Percentiles rank a stretch among this genome's conserved stretches.
These are phyloP conservation scores for Podila verticillata DNA, from an alignment of 192 early-diverging fungal species.

Conservation along the genomic window DNA sequence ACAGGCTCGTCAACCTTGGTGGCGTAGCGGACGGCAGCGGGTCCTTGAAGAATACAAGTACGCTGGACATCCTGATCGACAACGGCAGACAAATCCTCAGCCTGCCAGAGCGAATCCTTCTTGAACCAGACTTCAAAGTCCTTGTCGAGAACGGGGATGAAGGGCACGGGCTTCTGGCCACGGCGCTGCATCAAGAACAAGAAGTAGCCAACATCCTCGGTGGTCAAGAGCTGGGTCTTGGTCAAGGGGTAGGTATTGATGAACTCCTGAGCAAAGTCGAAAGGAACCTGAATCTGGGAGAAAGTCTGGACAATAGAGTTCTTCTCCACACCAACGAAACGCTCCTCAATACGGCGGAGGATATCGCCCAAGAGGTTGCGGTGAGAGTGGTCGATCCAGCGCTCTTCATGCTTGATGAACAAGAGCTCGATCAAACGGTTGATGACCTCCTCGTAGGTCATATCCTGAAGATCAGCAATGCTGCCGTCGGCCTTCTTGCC, in stretches of 20 bases:
- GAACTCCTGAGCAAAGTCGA: slow-evolving; percentile 72
- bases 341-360: slow-evolving; percentile 86
- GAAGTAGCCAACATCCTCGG: slow-evolving; percentile 89
- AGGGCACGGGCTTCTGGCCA: slow-evolving; percentile 89
- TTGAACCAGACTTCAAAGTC: slow-evolving; percentile 91
- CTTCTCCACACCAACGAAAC: slow-evolving; percentile 72
- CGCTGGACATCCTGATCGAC: slow-evolving; percentile 86
- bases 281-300: slow-evolving; percentile 70
- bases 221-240: slow-evolving; percentile 76
- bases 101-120: slow-evolving; percentile 92
- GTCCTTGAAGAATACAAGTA: slow-evolving; percentile 89
- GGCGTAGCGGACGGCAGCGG: slow-evolving; percentile 80
- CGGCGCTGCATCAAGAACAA: slow-evolving; percentile 77
- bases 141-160: slow-evolving; percentile 86
- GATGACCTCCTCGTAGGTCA: slow-evolving; percentile 93
- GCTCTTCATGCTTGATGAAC: slow-evolving; percentile 73
- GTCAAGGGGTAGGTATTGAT: slow-evolving; percentile 76
- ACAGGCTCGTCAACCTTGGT: slow-evolving; percentile 85
- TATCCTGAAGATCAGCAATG: slow-evolving; percentile 85
- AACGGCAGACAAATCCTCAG: slow-evolving; percentile 86
- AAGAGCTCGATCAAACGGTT: slow-evolving; percentile 84
- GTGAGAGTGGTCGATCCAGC: slow-evolving; percentile 84
- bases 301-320: slow-evolving; percentile 73
- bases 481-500: slow-evolving; percentile 81
- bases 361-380: slow-evolving; percentile 81